Evolutionary conservation across 108 stramenopile species (phyloP), one percentile per base, ranked within the genome.

Genomic region (Cyclostephanos invisitatus): DNA sequence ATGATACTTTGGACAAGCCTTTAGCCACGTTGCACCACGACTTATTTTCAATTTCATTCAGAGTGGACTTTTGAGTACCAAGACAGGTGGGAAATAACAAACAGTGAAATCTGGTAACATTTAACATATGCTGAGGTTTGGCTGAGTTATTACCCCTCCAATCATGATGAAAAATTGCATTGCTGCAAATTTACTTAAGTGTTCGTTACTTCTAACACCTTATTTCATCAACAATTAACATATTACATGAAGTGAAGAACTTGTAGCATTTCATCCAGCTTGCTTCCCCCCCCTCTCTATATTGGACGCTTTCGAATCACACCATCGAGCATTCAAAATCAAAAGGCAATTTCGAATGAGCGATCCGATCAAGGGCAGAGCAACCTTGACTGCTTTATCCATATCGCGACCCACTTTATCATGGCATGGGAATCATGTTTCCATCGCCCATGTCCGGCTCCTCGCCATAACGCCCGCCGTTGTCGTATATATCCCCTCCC

Each of bases 341-440:
- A 28, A 35, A 61, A n/a, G n/a, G n/a, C n/a, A n/a, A n/a, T n/a
- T n/a, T 15, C 6, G 21, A 21, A 46, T 59, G 37, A 27, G 4
- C 14, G 21, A 11, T 46, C 36, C 10, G 57, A 22, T 70, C 50
- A 6, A n/a, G 29, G 14, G 28, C 22, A 36, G 15, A 60, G 21
- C 69, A 28, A 20, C 8, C 8, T 25, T 24, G 3, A 17, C 22
- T 21, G 14, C 25, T 25, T 47, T 25, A 14, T 21, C 25, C 25
- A 12, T 47, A 18, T 28, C 32, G 32, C 32, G 2, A 4, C 32
- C 3, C 32, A 32, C 32, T 48, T 12, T 21, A 38, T 64, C 62
- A 78, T 51, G 77, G 77, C 77, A 78, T 78, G 18, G 77, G 77
- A 42, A 78, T 38, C 77, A 78, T 78, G 22, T 50, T 70, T 47